Evolutionary conservation across 768 basidiomycete genomes (phyloP).

Genomic region (Strobilomyces dryophilus): DNA sequence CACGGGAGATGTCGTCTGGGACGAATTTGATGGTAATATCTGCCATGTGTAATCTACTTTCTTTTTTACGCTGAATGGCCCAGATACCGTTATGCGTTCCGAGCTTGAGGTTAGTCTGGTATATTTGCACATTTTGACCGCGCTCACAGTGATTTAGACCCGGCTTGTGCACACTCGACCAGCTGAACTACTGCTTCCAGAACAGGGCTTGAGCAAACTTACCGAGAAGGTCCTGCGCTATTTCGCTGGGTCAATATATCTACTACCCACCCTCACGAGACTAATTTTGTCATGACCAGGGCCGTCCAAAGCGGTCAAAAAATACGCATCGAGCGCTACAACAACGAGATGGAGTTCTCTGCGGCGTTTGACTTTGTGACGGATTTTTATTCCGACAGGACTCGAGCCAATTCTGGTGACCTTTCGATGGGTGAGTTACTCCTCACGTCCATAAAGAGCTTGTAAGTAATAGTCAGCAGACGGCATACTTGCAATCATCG

Average conservation of each 20-base stretch:
- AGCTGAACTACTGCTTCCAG: slow-evolving; percentile 70
- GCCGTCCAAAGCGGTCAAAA: slow-evolving; percentile 36
- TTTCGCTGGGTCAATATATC: slow-evolving; percentile 53
- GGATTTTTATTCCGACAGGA: slow-evolving; percentile 60
- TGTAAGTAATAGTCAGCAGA: slow-evolving; percentile 35
- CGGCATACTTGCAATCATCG: slow-evolving; percentile 54
- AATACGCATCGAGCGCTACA: slow-evolving; percentile 62
- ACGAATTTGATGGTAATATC: slow-evolving; percentile 73
- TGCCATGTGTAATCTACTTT: not conserved
- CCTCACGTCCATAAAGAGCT: not conserved
- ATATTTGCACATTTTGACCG: not conserved
- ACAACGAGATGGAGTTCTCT: slow-evolving; percentile 51
- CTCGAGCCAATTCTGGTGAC: slow-evolving; percentile 38
- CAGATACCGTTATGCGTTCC: slow-evolving; percentile 79
- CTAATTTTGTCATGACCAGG: slow-evolving; percentile 25
- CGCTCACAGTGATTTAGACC: slow-evolving; percentile 50
- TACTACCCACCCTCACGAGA: slow-evolving; percentile 2
- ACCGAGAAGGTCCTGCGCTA: slow-evolving; percentile 75
- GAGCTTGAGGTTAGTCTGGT: slow-evolving; percentile 70
- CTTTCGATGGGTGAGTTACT: slow-evolving; percentile 14
- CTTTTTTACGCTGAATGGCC: slow-evolving; percentile 2
- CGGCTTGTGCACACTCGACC: slow-evolving; percentile 83
- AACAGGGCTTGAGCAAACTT: slow-evolving; percentile 53
- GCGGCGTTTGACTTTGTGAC: slow-evolving; percentile 68
- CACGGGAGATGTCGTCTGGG: slow-evolving; percentile 93